Percentiles rank a stretch among this genome's conserved stretches.
Evolutionary conservation across 257 asterid genomes (phyloP).

Genomic region (Datura wrightii): DNA sequence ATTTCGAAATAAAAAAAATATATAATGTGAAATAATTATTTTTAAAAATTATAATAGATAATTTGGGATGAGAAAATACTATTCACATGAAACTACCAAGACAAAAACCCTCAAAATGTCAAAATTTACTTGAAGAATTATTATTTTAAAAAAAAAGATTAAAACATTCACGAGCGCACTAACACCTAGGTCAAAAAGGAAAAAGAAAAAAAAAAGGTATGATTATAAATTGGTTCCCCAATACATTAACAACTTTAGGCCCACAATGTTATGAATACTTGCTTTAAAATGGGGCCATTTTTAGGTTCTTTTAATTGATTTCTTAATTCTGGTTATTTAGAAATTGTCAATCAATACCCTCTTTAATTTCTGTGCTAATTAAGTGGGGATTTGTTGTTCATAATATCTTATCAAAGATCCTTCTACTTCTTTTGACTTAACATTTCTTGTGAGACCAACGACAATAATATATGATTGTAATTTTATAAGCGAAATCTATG

Average conservation of each 20-base stretch:
- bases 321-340: neutral
- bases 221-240: conserved; percentile 25
- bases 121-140: neutral
- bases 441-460: too few species aligned
- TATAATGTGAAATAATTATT: too few species aligned
- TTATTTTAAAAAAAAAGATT: neutral
- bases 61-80: neutral
- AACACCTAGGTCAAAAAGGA: conserved; percentile 28
- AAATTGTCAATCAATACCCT: neutral
- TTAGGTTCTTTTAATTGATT: neutral
- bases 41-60: too few species aligned
- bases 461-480: too few species aligned
- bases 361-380: conserved; percentile 17
- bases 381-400: neutral
- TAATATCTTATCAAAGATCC: neutral
- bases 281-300: conserved; percentile 1
- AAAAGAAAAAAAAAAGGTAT: neutral
- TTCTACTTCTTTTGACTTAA: neutral
- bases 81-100: conserved; percentile 6
- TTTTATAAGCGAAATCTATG: too few species aligned
- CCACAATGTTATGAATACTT: neutral
- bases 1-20: too few species aligned
- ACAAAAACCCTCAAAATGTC: neutral
- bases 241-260: neutral
- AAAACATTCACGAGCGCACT: conserved; percentile 25